Evolutionary conservation across 192 early-diverging fungal genomes (phyloP).

Genomic region (Podila clonocystis): DNA sequence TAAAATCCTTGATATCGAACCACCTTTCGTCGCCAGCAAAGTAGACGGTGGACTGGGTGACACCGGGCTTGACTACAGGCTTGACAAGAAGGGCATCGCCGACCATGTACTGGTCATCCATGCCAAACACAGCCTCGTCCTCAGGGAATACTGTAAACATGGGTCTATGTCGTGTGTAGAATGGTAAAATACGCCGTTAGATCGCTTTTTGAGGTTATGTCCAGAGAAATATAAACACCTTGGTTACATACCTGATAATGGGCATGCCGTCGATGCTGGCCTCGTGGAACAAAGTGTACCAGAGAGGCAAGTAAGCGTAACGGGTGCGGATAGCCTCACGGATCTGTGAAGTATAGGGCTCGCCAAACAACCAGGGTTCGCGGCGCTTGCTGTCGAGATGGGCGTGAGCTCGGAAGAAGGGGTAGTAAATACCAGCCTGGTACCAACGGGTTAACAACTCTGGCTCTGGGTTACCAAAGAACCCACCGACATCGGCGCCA

Average conservation of each 20-base stretch:
- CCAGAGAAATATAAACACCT: too few relatives aligned
- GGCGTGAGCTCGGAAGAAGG: slow-evolving; percentile 98
- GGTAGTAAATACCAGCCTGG: slow-evolving; percentile 93
- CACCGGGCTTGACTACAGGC: slow-evolving; percentile 70
- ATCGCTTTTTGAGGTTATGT: not conserved
- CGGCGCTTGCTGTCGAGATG: slow-evolving; percentile 97
- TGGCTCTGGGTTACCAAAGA: slow-evolving; percentile 94
- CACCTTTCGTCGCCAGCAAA: slow-evolving; percentile 77
- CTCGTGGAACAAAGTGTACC: slow-evolving; percentile 93
- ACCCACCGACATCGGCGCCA: slow-evolving; percentile 97
- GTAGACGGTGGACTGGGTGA: slow-evolving; percentile 69
- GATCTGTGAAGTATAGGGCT: slow-evolving; percentile 81
- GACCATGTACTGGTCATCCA: slow-evolving; percentile 92
- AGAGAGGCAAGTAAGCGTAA: slow-evolving; percentile 90
- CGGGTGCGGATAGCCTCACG: slow-evolving; percentile 83
- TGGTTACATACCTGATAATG: slow-evolving; percentile 64
- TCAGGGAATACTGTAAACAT: slow-evolving; percentile 91
- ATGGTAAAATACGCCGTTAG: not conserved
- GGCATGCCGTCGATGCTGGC: slow-evolving; percentile 79
- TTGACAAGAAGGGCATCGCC: slow-evolving; percentile 82
- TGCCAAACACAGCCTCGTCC: slow-evolving; percentile 78
- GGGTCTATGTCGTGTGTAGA: slow-evolving; percentile 57
- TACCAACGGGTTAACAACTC: slow-evolving; percentile 98
- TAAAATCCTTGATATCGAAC: slow-evolving; percentile 74
- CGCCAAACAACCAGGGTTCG: slow-evolving; percentile 96